phyloP scores from a whole-genome alignment of 164 flowering plant species.

The Chimonanthus praecox region DNA sequence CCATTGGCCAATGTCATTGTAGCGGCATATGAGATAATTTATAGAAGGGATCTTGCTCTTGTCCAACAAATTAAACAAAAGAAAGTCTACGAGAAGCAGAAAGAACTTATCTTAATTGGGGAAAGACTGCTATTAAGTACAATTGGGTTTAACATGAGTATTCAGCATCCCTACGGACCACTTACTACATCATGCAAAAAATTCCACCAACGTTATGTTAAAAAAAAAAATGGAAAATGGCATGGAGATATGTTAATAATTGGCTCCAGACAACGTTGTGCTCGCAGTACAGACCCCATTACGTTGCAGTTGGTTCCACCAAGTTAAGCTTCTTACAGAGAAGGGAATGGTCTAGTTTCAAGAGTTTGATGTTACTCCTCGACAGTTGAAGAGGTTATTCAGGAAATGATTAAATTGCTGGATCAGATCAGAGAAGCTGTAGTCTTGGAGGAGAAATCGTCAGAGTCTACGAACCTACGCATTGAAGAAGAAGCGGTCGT shows the following conservation, averaged over 20 bases:
- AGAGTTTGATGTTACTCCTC: slow-evolving; percentile 60
- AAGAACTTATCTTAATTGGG: slow-evolving; percentile 40
- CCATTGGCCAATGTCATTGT: slow-evolving; percentile 38
- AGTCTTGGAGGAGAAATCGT: too few relatives aligned
- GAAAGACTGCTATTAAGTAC: slow-evolving; percentile 48
- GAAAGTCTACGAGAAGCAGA: slow-evolving; percentile 57
- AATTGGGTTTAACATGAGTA: slow-evolving; percentile 54
- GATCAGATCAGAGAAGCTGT: slow-evolving; percentile 24
- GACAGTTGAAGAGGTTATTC: slow-evolving; percentile 49
- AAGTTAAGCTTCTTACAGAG: slow-evolving; percentile 46
- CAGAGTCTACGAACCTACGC: too few relatives aligned
- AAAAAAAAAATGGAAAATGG: slow-evolving; percentile 40
- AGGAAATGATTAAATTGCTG: slow-evolving; percentile 36
- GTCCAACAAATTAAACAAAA: slow-evolving; percentile 46
- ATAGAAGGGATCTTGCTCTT: slow-evolving; percentile 45
- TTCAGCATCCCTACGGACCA: slow-evolving; percentile 57
- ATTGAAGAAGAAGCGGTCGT: too few relatives aligned
- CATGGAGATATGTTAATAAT: slow-evolving; percentile 72
- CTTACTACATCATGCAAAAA: slow-evolving; percentile 52
- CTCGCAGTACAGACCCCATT: slow-evolving; percentile 65
- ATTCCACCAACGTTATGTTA: slow-evolving; percentile 22
- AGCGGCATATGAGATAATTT: slow-evolving; percentile 45
- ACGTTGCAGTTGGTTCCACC: slow-evolving; percentile 68
- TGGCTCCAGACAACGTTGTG: slow-evolving; percentile 59
- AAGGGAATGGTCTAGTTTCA: slow-evolving; percentile 59